Evolutionary conservation across 75 land plant genomes (phyloP).

Genomic region (Cupressus sempervirens): DNA sequence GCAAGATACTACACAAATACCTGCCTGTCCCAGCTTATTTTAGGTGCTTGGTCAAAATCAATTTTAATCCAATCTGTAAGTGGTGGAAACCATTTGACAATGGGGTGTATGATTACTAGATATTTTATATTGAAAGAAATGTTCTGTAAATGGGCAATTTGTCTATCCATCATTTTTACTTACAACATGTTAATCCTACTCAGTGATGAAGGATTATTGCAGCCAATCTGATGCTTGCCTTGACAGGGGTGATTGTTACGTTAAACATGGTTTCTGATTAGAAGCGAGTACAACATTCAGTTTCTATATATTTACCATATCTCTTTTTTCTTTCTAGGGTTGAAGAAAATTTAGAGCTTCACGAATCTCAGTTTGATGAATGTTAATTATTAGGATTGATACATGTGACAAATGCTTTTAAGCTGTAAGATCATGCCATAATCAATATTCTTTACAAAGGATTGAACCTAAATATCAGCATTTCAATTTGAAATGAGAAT

Average conservation of each 20-base stretch:
- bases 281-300: neutral
- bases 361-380: neutral
- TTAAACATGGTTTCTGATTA: neutral
- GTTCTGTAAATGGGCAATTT: no score
- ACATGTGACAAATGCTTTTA: slow-evolving; percentile 1
- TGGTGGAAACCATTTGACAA: no score
- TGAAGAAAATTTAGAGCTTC: neutral
- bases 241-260: neutral
- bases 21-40: no score
- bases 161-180: no score
- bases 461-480: neutral
- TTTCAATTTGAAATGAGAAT: slow-evolving; percentile 3
- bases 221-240: no score
- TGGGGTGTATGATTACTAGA: no score
- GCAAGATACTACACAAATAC: no score
- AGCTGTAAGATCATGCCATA: neutral
- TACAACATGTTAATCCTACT: no score
- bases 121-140: no score
- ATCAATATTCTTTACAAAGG: neutral
- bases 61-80: no score
- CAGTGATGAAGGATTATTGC: no score
- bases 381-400: neutral
- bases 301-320: neutral
- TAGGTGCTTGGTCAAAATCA: no score
- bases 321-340: neutral